Percentiles rank a stretch among this genome's conserved stretches.
phyloP scores from a whole-genome alignment of 306 rosid species.

The Phaseolus lunatus region DNA sequence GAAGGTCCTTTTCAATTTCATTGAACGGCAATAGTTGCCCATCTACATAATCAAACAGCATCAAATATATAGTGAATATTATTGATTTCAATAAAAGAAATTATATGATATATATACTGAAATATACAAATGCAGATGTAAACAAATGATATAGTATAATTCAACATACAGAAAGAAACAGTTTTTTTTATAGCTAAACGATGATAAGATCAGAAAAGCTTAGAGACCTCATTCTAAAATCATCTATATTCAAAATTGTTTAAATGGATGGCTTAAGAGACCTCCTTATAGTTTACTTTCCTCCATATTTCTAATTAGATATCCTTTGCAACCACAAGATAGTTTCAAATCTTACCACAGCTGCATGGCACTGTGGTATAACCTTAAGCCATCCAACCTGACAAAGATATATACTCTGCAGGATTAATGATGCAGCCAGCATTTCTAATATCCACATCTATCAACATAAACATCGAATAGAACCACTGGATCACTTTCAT shows the following conservation, averaged over 20 bases:
- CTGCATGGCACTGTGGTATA: not conserved
- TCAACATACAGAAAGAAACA: slow-evolving; percentile 24
- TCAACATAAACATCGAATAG: not conserved
- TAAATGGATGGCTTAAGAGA: no score
- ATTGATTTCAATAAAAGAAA: not conserved
- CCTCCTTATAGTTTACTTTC: slow-evolving; percentile 2
- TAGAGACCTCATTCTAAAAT: slow-evolving; percentile 2
- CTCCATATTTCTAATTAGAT: slow-evolving; percentile 2
- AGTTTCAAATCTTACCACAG: not conserved
- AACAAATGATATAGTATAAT: not conserved
- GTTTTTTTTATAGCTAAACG: not conserved
- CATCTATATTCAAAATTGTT: not conserved
- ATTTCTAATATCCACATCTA: slow-evolving; percentile 26
- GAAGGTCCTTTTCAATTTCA: slow-evolving; percentile 72
- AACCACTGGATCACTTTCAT: slow-evolving; percentile 7
- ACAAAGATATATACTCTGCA: not conserved
- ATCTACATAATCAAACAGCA: slow-evolving; percentile 55
- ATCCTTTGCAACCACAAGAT: not conserved
- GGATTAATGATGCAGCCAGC: not conserved
- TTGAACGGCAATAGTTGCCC: slow-evolving; percentile 65
- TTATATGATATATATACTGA: not conserved
- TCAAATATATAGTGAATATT: slow-evolving; percentile 5
- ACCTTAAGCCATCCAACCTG: not conserved
- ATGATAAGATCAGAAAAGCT: not conserved
- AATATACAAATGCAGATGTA: not conserved